A percentile compares a stretch with the other conserved stretches of the same genome.
These are phyloP conservation scores for Aspergillus glaucus DNA, from an alignment of 2,329 filamentous ascomycete species.

Conservation along the genomic window DNA sequence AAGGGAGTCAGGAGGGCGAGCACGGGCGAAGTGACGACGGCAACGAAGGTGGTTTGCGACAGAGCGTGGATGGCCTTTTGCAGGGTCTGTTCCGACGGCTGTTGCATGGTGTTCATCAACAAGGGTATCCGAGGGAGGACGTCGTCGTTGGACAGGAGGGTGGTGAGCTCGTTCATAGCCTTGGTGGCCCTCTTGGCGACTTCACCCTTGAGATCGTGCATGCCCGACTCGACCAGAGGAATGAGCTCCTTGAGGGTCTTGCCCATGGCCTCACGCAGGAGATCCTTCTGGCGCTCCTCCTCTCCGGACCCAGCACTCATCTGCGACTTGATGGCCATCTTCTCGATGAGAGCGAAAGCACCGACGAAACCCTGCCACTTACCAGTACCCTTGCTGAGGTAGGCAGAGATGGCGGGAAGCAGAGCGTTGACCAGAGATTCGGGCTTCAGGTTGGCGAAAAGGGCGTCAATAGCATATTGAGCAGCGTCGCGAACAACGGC, in stretches of 20 bases:
- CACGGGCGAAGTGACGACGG: slow-evolving; percentile 89
- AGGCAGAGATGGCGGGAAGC: slow-evolving; percentile 66
- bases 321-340: slow-evolving; percentile 92
- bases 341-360: slow-evolving; percentile 75
- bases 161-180: slow-evolving; percentile 86
- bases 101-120: slow-evolving; percentile 89
- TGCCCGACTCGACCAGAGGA: slow-evolving; percentile 81
- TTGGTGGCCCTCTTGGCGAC: slow-evolving; percentile 77
- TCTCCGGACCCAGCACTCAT: slow-evolving; percentile 77
- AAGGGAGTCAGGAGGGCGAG: slow-evolving; percentile 90
- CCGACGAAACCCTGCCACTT: slow-evolving; percentile 98
- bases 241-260: slow-evolving; percentile 72
- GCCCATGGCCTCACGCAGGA: slow-evolving; percentile 86
- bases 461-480: slow-evolving; percentile 85
- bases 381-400: slow-evolving; percentile 74
- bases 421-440: slow-evolving; percentile 80
- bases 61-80: slow-evolving; percentile 96
- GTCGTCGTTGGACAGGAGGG: slow-evolving; percentile 92
- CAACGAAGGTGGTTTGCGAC: slow-evolving; percentile 97
- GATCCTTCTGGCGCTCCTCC: slow-evolving; percentile 78
- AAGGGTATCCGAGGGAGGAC: slow-evolving; percentile 87
- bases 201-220: slow-evolving; percentile 94
- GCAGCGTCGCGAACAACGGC: slow-evolving; percentile 82
- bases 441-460: slow-evolving; percentile 71
- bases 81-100: slow-evolving; percentile 78